Percentiles rank a stretch among this genome's conserved stretches.
phyloP scores from a whole-genome alignment of 345 rosid species.

The Sonneratia caseolaris region DNA sequence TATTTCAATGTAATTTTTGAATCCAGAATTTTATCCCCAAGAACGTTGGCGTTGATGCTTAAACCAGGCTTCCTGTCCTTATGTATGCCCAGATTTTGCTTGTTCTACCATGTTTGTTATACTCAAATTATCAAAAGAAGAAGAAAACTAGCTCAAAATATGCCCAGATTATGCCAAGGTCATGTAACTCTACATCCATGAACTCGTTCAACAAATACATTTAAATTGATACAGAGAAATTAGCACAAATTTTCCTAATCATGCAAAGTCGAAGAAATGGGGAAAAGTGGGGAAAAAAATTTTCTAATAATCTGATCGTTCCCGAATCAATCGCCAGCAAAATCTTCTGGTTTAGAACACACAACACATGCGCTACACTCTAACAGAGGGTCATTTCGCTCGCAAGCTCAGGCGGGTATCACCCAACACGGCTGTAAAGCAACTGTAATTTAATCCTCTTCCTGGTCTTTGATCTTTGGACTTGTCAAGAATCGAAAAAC shows the following conservation, averaged over 20 bases:
- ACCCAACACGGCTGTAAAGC: not conserved
- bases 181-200: not conserved
- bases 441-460: not conserved
- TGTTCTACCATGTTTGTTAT: too few species aligned
- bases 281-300: not conserved
- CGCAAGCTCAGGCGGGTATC: not conserved
- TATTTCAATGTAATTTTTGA: too few species aligned
- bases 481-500: constrained; percentile 46
- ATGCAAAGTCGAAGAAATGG: not conserved
- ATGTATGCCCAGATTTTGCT: too few species aligned
- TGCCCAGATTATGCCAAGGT: too few species aligned
- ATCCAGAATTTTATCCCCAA: too few species aligned
- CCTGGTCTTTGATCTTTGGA: not conserved
- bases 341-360: not conserved
- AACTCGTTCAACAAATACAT: not conserved
- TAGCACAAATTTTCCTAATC: not conserved
- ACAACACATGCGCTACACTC: not conserved
- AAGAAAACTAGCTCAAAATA: not conserved
- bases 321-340: not conserved
- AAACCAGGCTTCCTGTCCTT: not conserved
- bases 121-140: too few species aligned
- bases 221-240: not conserved
- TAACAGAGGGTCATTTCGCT: not conserved
- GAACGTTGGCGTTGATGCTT: not conserved
- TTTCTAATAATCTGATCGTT: not conserved